These are phyloP conservation scores for Lachnellula subtilissima DNA, from an alignment of 2,329 filamentous ascomycete species.

Conservation along the genomic window DNA sequence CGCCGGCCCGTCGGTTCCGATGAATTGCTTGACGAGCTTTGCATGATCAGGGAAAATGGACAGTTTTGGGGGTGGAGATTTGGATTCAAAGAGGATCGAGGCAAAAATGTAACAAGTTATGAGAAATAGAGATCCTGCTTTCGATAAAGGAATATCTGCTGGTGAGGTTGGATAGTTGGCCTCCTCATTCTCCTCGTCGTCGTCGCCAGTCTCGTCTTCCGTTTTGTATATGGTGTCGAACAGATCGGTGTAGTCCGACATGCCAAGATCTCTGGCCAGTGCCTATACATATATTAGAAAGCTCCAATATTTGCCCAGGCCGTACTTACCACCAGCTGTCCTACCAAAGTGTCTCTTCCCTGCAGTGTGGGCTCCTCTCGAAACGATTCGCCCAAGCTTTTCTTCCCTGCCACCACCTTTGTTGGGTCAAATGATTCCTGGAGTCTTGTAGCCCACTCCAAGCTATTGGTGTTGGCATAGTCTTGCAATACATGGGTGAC, in stretches of 20 bases:
- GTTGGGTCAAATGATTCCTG: conserved; percentile 65
- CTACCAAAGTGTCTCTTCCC: conserved; percentile 61
- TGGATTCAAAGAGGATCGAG: conserved; percentile 54
- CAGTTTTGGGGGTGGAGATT: conserved; percentile 48
- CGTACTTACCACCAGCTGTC: conserved; percentile 60
- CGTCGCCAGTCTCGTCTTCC: conserved; percentile 37
- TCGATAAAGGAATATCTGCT: conserved; percentile 52
- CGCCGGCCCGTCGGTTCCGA: conserved; percentile 45
- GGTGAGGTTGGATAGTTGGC: conserved; percentile 42
- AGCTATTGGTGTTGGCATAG: conserved; percentile 58
- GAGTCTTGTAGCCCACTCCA: conserved; percentile 60
- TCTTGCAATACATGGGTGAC: conserved; percentile 72
- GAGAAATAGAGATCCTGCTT: conserved; percentile 54
- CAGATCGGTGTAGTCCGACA: conserved; percentile 41
- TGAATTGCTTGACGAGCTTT: conserved; percentile 48
- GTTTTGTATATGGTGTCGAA: conserved; percentile 42
- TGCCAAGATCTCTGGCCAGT: conserved; percentile 53
- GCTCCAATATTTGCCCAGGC: conserved; percentile 10
- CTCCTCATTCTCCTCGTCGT: conserved; percentile 37
- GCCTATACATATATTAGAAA: conserved; percentile 22
- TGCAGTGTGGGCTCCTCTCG: conserved; percentile 57
- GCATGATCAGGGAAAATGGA: conserved; percentile 58
- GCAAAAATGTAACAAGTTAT: conserved; percentile 60
- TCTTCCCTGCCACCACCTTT: conserved; percentile 55
- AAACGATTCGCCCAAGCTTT: conserved; percentile 60